phyloP scores from a whole-genome alignment of 2,329 filamentous ascomycete genomes.

The Colletotrichum incanum region DNA sequence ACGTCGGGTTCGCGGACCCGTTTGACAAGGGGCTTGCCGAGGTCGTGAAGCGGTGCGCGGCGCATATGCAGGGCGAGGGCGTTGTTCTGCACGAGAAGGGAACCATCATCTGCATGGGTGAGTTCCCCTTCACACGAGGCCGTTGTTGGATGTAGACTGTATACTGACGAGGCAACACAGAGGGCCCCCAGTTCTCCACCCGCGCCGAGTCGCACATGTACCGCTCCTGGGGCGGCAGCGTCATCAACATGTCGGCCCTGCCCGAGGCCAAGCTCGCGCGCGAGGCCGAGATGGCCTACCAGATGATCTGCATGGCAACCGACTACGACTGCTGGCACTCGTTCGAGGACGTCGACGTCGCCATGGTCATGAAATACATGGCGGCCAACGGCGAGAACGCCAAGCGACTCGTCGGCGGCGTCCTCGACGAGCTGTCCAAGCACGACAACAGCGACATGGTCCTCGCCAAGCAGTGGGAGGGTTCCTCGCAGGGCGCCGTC shows the following conservation, averaged over 20 bases:
- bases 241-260: slow-evolving; percentile 98
- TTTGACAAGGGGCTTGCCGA: slow-evolving; percentile 86
- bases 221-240: slow-evolving; percentile 90
- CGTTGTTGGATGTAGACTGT: background rate
- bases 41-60: slow-evolving; percentile 84
- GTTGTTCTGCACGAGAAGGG: slow-evolving; percentile 88
- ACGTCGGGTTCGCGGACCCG: slow-evolving; percentile 95
- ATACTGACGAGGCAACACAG: slow-evolving; percentile 58
- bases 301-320: slow-evolving; percentile 99
- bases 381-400: slow-evolving; percentile 92
- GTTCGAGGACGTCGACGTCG: slow-evolving; percentile 88
- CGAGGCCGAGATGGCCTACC: slow-evolving; percentile 96
- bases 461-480: slow-evolving; percentile 85
- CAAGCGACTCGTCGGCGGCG: slow-evolving; percentile 85
- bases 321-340: slow-evolving; percentile 99
- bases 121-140: slow-evolving; percentile 45
- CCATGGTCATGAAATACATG: slow-evolving; percentile 99
- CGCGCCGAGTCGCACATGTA: slow-evolving; percentile 97
- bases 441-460: slow-evolving; percentile 84
- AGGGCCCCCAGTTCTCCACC: slow-evolving; percentile 98
- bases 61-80: slow-evolving; percentile 84
- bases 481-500: slow-evolving; percentile 82
- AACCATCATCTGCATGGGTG: slow-evolving; percentile 92
- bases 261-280: slow-evolving; percentile 96
- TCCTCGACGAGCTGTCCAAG: slow-evolving; percentile 87